Percentiles rank a stretch among this genome's conserved stretches.
These are phyloP conservation scores for Boletus pseudopeckii DNA, from an alignment of 768 basidiomycete genomes.

Conservation along the genomic window DNA sequence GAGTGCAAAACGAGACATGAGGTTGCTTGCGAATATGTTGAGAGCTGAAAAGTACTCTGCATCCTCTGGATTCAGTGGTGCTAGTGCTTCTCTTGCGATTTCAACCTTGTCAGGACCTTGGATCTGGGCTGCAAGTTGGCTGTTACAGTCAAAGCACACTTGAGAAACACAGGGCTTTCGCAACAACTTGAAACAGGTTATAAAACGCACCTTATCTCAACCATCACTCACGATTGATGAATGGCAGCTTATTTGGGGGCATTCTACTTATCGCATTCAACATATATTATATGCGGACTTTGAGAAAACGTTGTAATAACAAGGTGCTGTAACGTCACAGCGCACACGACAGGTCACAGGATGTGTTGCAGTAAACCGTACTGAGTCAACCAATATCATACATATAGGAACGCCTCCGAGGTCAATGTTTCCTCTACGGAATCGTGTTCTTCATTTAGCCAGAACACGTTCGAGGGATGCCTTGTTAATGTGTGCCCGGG, in stretches of 20 bases:
- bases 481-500: slow-evolving; percentile 7
- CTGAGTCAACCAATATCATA: no score
- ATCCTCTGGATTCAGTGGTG: slow-evolving; percentile 5
- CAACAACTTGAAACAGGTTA: not conserved
- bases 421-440: not conserved
- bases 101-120: slow-evolving; percentile 9
- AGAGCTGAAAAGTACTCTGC: slow-evolving; percentile 9
- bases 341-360: no score
- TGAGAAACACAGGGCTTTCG: not conserved
- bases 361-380: no score
- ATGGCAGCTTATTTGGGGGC: not conserved
- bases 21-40: slow-evolving; percentile 3
- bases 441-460: not conserved
- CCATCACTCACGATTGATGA: not conserved
- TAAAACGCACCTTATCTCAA: slow-evolving; percentile 2
- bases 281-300: no score
- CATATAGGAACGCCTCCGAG: no score
- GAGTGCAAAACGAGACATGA: slow-evolving; percentile 23
- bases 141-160: not conserved
- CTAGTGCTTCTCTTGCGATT: slow-evolving; percentile 8
- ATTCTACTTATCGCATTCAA: no score
- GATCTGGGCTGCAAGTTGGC: not conserved
- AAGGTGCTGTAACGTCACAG: no score
- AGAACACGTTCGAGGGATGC: slow-evolving; percentile 3
- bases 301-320: no score